Evolutionary conservation across 2,329 filamentous ascomycete species (phyloP).

Genomic region (Cladosporium colombiae): DNA sequence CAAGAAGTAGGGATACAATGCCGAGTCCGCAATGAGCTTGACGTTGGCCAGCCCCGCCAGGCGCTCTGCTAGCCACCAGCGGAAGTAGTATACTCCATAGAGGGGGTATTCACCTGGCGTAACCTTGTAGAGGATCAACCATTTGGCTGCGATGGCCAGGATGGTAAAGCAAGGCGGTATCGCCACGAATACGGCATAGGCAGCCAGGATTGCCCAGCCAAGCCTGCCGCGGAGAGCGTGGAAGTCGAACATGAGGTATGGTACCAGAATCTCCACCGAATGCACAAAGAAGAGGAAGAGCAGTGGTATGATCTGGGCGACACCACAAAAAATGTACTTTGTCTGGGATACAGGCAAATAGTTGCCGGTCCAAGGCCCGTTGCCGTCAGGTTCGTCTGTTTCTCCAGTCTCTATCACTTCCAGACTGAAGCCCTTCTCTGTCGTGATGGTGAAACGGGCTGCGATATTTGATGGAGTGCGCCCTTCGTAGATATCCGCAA

Average conservation of each 20-base stretch:
- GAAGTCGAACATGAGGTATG: conserved; percentile 30
- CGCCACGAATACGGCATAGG: conserved; percentile 28
- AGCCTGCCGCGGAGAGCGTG: conserved; percentile 20
- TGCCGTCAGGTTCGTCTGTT: conserved; percentile 20
- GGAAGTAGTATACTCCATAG: conserved; percentile 59
- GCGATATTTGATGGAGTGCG: conserved; percentile 27
- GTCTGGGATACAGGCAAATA: conserved; percentile 24
- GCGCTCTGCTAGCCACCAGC: conserved; percentile 55
- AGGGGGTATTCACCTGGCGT: conserved; percentile 57
- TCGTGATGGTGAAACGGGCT: conserved; percentile 21
- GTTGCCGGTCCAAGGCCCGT: conserved; percentile 27
- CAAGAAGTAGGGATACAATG: conserved; percentile 26
- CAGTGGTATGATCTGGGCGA: conserved; percentile 28
- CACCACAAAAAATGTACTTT: conserved; percentile 27
- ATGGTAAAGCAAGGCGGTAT: conserved; percentile 28
- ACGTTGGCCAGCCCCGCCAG: conserved; percentile 24
- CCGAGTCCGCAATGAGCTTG: conserved; percentile 28
- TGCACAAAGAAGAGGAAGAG: conserved; percentile 29
- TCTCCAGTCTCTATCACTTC: conserved; percentile 20
- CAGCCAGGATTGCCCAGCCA: conserved; percentile 26
- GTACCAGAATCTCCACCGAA: conserved; percentile 30
- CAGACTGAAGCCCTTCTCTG: conserved; percentile 20
- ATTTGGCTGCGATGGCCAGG: conserved; percentile 53
- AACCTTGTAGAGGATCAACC: conserved; percentile 56
- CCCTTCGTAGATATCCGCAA: conserved; percentile 31